Percentiles rank a stretch among this genome's conserved stretches.
Evolutionary conservation across 352 stramenopile species (phyloP).

Genomic region (Globisporangium takayamanum): DNA sequence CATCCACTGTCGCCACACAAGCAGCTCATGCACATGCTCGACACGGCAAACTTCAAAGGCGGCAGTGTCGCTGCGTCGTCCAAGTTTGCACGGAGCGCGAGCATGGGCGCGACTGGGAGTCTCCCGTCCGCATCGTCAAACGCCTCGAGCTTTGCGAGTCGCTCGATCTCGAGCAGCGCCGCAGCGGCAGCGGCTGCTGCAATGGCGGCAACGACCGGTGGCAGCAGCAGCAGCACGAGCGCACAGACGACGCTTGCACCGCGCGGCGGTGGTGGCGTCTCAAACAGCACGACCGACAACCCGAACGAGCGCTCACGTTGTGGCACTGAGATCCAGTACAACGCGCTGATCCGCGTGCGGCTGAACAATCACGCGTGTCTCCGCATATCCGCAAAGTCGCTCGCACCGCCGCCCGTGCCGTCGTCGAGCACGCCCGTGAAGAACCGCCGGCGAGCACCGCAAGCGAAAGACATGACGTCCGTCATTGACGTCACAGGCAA

Average conservation of each 20-base stretch:
- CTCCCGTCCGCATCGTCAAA: background rate
- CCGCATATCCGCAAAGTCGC: slow-evolving; percentile 30
- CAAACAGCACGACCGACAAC: slow-evolving; percentile 17
- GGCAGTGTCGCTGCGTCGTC: background rate
- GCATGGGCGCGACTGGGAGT: slow-evolving; percentile 11
- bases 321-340: slow-evolving; percentile 66
- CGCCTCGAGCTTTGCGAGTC: slow-evolving; percentile 20
- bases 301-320: slow-evolving; percentile 51
- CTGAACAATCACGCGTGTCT: slow-evolving; percentile 69
- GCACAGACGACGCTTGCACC: slow-evolving; percentile 7
- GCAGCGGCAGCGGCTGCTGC: background rate
- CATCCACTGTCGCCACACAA: slow-evolving; percentile 52
- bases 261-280: slow-evolving; percentile 3
- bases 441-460: slow-evolving; percentile 2
- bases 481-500: slow-evolving; percentile 54
- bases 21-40: slow-evolving; percentile 53
- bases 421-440: slow-evolving; percentile 24
- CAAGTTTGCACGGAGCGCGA: slow-evolving; percentile 5
- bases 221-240: slow-evolving; percentile 4
- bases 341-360: slow-evolving; percentile 55
- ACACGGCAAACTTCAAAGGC: slow-evolving; percentile 33
- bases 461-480: slow-evolving; percentile 18
- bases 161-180: slow-evolving; percentile 5
- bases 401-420: slow-evolving; percentile 1
- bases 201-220: background rate